Evolutionary conservation across 306 rosid species (phyloP), one percentile per base, ranked within the genome.

Genomic region (Inga leiocalycina): DNA sequence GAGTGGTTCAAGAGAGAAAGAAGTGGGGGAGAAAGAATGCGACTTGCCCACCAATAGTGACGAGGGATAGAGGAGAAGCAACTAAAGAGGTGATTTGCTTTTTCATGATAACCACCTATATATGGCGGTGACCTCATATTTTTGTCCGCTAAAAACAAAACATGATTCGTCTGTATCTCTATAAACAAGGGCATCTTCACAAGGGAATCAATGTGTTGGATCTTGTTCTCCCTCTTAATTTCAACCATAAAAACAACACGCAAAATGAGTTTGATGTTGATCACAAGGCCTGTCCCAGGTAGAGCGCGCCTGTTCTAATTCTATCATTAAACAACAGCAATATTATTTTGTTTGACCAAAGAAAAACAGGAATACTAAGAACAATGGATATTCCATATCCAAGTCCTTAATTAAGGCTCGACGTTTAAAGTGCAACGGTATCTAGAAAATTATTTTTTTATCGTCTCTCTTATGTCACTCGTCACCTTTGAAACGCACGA

Each of bases 71-170:
- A 6, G 16, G 20, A 54, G 57, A 16, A 16, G 20, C 57, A 51
- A 54, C 10, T 7, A 2, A 54, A 6, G 61, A 54, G 61, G 61
- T 19, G 61, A 54, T 11, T 54, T 54, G 61, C 24, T 54, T 54
- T 54, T 54, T 54, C 10, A 77, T 81, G 27, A 66, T 37, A 82
- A 74, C 85, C 81, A 82, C 54, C 75, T n/a, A 4, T 43, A 2
- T 73, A 2, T 78, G 52, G 66, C 62, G 32, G 64, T 77, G 80
- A 13, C 75, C n/a, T 74, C 75, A 67, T 77, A 37, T 74, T 68
- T 1, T 54, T 54, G 84, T 86, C 81, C 76, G 76, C 81, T 74
- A 22, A 43, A 43, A n/a, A 44, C 65, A 67, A 82, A 71, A 71
- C 27, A 41, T 69, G 32, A 69, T 41, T 20, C 51, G 41, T 69